Percentiles rank a stretch among this genome's conserved stretches.
phyloP scores from a whole-genome alignment of 768 basidiomycete species.

The Rhizopogon rudus region DNA sequence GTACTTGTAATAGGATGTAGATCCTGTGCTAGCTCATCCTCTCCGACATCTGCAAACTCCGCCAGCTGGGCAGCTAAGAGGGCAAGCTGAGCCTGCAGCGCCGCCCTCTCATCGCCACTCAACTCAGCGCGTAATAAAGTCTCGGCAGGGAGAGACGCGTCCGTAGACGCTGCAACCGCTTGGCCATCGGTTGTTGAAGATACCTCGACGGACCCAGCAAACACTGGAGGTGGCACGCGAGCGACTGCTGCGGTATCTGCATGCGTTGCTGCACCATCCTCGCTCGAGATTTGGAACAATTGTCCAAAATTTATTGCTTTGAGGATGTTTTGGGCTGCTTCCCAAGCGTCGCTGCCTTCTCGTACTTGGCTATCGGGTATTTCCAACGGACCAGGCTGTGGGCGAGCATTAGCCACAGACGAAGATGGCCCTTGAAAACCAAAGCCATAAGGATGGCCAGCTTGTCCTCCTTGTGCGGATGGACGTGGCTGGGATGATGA shows the following conservation, averaged over 20 bases:
- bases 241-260: neutral
- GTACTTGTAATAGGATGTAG: conserved; percentile 7
- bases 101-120: conserved; percentile 49
- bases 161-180: neutral
- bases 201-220: neutral
- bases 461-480: conserved; percentile 29
- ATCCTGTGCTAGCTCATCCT: conserved; percentile 25
- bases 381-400: conserved; percentile 9
- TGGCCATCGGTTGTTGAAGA: conserved; percentile 2
- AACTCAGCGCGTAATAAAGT: conserved; percentile 17
- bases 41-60: conserved; percentile 50
- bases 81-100: conserved; percentile 69
- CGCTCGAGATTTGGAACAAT: conserved; percentile 36
- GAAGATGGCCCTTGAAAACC: conserved; percentile 15
- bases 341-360: conserved; percentile 61
- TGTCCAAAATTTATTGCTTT: conserved; percentile 71
- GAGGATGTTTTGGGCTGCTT: conserved; percentile 73
- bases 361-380: conserved; percentile 19
- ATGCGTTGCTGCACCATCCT: conserved; percentile 14
- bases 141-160: neutral
- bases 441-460: conserved; percentile 36
- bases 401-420: conserved; percentile 19
- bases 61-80: conserved; percentile 68
- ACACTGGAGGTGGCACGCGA: neutral
- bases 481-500: conserved; percentile 31